These are phyloP conservation scores for Xerocomus brunneocitrinus DNA, from an alignment of 768 basidiomycete species.

Conservation along the genomic window DNA sequence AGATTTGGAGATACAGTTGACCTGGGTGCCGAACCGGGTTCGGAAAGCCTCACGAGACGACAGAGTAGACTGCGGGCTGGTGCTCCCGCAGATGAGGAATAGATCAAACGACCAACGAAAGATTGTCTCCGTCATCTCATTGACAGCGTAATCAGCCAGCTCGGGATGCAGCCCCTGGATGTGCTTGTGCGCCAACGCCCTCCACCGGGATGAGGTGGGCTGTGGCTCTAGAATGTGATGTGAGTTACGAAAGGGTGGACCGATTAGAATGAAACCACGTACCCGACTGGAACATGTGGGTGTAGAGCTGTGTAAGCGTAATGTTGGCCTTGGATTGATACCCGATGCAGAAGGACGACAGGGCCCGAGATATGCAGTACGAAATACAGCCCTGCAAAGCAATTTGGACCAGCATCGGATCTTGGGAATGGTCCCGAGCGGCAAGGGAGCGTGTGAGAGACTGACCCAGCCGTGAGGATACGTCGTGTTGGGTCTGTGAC, in stretches of 20 bases:
- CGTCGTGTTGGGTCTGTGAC: constrained; percentile 54
- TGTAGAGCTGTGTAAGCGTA: constrained; percentile 57
- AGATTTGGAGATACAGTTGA: constrained; percentile 60
- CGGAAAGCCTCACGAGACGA: constrained; percentile 41
- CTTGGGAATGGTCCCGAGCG: constrained; percentile 64
- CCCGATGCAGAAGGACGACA: constrained; percentile 71
- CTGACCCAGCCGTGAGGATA: constrained; percentile 58
- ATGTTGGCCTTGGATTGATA: constrained; percentile 67
- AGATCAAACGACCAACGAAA: constrained; percentile 69
- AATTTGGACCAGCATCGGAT: constrained; percentile 72
- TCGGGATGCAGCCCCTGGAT: constrained; percentile 66
- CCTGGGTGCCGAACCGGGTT: constrained; percentile 52
- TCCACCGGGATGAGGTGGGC: constrained; percentile 74
- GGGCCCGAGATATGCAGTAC: constrained; percentile 60
- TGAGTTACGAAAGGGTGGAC: constrained; percentile 12
- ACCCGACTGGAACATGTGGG: constrained; percentile 54
- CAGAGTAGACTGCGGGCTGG: constrained; percentile 35
- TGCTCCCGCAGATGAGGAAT: constrained; percentile 58
- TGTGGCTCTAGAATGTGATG: constrained; percentile 52
- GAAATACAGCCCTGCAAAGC: constrained; percentile 69
- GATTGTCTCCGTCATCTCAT: constrained; percentile 71
- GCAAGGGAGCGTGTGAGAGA: constrained; percentile 58
- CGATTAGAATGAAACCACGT: constrained; percentile 15
- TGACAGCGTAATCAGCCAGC: constrained; percentile 59
- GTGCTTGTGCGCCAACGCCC: constrained; percentile 64